Evolutionary conservation across 371 early-diverging fungal species (phyloP), one percentile per base, ranked within the genome.

Genomic region (Catenaria anguillulae): DNA sequence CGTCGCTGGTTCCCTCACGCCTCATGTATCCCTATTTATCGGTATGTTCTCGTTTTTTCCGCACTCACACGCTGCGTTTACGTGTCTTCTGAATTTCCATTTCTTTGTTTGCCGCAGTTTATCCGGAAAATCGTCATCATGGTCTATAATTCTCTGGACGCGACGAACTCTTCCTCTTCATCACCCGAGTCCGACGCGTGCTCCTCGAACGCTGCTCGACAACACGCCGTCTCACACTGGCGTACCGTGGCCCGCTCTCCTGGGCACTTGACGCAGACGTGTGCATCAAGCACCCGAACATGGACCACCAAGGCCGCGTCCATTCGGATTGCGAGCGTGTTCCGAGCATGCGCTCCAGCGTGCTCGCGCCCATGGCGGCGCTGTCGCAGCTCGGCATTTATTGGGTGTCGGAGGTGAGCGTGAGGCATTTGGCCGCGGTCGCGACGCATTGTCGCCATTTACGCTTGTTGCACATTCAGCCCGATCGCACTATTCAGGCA

Each of bases 11-110:
- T n/a, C n/a, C n/a, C n/a, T n/a, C n/a, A n/a, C n/a, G n/a, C 15
- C 52, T 50, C 29, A 50, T 29, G 52, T 50, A 50, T 31, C 52
- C 52, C 29, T 50, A 50, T 31, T 31, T 50, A n/a, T n/a, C n/a
- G n/a, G n/a, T n/a, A n/a, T n/a, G n/a, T n/a, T n/a, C n/a, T n/a
- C n/a, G n/a, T n/a, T n/a, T n/a, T n/a, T n/a, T n/a, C n/a, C n/a
- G n/a, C n/a, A n/a, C n/a, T n/a, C n/a, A n/a, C n/a, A n/a, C n/a
- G n/a, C n/a, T n/a, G n/a, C n/a, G n/a, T n/a, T n/a, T n/a, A n/a
- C n/a, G n/a, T n/a, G n/a, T n/a, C n/a, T n/a, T n/a, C n/a, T n/a
- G n/a, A n/a, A n/a, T n/a, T n/a, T n/a, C n/a, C n/a, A n/a, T n/a
- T n/a, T n/a, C n/a, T n/a, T n/a, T n/a, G n/a, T n/a, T n/a, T n/a